Percentiles rank a stretch among this genome's conserved stretches.
phyloP scores from a whole-genome alignment of 169 alveolate genomes.

The Cryptosporidium muris region DNA sequence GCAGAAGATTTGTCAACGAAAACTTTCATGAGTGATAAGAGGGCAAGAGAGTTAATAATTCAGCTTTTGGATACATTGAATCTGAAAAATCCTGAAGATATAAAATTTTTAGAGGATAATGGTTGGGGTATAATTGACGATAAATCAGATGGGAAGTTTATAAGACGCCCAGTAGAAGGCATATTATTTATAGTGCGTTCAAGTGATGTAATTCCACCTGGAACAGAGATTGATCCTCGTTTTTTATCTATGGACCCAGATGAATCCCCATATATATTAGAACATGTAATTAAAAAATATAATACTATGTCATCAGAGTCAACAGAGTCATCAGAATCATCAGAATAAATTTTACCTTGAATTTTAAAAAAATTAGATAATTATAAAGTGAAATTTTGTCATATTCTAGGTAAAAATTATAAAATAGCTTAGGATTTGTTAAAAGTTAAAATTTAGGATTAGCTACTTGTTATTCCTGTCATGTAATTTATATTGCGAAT shows the following conservation, averaged over 20 bases:
- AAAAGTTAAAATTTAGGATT: too few relatives aligned
- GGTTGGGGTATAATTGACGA: conserved; percentile 44
- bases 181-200: conserved; percentile 28
- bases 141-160: background rate
- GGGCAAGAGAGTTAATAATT: conserved; percentile 18
- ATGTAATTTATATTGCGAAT: too few relatives aligned
- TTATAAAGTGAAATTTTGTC: background rate
- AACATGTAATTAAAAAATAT: conserved; percentile 8
- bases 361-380: background rate
- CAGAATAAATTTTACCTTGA: background rate
- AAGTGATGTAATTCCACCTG: conserved; percentile 38
- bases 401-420: too few relatives aligned
- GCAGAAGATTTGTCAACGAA: conserved; percentile 9
- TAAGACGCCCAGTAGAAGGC: conserved; percentile 17
- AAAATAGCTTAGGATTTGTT: too few relatives aligned
- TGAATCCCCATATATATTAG: conserved; percentile 64
- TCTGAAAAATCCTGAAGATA: background rate
- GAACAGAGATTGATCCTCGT: conserved; percentile 37
- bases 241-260: conserved; percentile 31
- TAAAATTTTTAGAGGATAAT: background rate
- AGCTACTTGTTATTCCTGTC: too few relatives aligned
- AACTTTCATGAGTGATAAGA: conserved; percentile 1
- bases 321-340: background rate
- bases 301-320: background rate
- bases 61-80: conserved; percentile 20